These are phyloP conservation scores for Xylaria sp. DNA, from an alignment of 2,329 filamentous ascomycete species.

Conservation along the genomic window DNA sequence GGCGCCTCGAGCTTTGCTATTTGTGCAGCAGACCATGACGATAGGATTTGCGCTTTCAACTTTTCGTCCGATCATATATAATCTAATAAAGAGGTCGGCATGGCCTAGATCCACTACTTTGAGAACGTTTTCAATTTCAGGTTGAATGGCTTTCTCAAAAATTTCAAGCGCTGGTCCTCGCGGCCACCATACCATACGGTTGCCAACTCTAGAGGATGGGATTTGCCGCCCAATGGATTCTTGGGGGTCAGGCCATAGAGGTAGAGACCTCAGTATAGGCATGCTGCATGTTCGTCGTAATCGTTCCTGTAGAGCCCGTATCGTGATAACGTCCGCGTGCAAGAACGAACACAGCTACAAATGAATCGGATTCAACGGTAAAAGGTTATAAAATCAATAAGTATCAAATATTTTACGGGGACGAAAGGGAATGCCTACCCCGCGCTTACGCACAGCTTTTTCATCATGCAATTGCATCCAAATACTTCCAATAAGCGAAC, in stretches of 20 bases:
- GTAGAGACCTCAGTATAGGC: conserved; percentile 16
- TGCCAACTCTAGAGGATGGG: conserved; percentile 8
- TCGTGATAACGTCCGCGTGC: neutral
- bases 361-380: neutral
- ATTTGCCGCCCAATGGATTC: conserved; percentile 29
- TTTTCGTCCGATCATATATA: conserved; percentile 33
- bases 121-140: conserved; percentile 19
- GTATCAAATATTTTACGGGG: neutral
- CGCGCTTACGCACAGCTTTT: neutral
- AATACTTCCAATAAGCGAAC: neutral
- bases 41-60: conserved; percentile 28
- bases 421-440: neutral
- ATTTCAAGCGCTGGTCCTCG: conserved; percentile 22
- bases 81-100: conserved; percentile 23
- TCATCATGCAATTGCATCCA: neutral
- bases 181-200: conserved; percentile 25
- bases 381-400: neutral
- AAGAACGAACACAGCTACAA: neutral
- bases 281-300: neutral
- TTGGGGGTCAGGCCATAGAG: conserved; percentile 18
- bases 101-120: conserved; percentile 10
- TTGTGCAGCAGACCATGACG: conserved; percentile 30
- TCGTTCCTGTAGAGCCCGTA: too few relatives aligned
- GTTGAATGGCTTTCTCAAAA: conserved; percentile 25
- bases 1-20: conserved; percentile 7